Evolutionary conservation across 768 basidiomycete species (phyloP), one percentile per base, ranked within the genome.

Genomic region (Brasilioporus rufonigricans): DNA sequence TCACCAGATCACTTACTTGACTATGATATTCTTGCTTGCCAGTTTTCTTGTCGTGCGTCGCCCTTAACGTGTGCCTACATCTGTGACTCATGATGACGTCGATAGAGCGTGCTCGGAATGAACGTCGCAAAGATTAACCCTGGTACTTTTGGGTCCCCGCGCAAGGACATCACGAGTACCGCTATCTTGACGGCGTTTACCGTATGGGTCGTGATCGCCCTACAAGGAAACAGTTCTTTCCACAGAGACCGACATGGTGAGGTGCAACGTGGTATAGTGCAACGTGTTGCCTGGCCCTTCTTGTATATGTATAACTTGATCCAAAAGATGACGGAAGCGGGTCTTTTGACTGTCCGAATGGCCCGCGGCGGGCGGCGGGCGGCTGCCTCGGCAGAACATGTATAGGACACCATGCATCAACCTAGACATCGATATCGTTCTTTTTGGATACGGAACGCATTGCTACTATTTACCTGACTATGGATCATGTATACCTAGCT

Each of bases 1-100:
- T 31, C 12, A 40, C 55, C 74, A 82, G 64, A 77, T 85, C 31
- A 75, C 81, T 1, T 83, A 82, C 54, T 65, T 86, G 8, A 83
- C 83, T 0, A 82, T 85, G 81, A 65, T 83, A 33, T 85, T 85
- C 67, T 69, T 85, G 24, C 84, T 84, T 1, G 77, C 81, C 5
- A 77, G 74, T 11, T 83, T 82, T 52, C 65, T 66, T 38, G 60
- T 70, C 8, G 70, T 70, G 51, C 46, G 67, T 65, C 0, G 13
- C 11, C 10, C 5, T 5, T 21, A 6, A 40, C 16, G 9, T 36
- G 26, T 3, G 13, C 24, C 16, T 21, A 23, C 3, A 5, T 21
- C 38, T 3, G 12, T 23, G 33, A 19, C 52, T 58, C 3, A 64
- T 8, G 33, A 5, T 13, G 29, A 29, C 8, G 13, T 67, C 12